Evolutionary conservation across 805 yeast genomes (phyloP).

Genomic region (Metschnikowia continentalis): DNA sequence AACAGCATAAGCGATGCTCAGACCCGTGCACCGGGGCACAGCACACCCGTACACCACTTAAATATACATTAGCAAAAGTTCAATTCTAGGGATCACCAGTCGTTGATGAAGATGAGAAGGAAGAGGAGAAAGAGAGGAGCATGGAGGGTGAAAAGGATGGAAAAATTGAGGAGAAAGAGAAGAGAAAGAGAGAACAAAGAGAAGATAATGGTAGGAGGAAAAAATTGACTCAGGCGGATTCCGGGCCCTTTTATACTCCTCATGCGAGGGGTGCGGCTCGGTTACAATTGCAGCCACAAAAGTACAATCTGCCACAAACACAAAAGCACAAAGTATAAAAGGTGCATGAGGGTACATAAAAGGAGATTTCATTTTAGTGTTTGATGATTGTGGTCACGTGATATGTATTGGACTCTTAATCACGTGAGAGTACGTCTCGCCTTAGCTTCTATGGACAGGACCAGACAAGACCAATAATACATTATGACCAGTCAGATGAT

Average conservation of each 20-base stretch:
- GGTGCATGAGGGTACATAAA: neutral
- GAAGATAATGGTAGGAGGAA: no score
- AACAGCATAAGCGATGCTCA: conserved; percentile 4
- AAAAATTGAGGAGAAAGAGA: no score
- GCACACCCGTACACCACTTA: neutral
- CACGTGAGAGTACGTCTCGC: no score
- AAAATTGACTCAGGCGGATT: neutral
- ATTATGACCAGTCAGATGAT: no score
- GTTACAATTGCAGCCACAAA: conserved; percentile 1
- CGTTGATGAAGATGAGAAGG: neutral
- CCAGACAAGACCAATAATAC: no score
- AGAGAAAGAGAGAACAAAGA: no score
- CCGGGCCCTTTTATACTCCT: neutral
- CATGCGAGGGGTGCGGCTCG: neutral
- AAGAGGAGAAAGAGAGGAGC: neutral
- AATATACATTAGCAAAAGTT: no score
- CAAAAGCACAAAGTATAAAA: neutral
- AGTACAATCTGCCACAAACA: neutral
- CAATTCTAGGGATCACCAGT: neutral
- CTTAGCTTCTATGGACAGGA: no score
- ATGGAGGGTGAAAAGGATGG: no score
- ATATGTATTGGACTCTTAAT: no score
- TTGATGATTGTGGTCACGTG: no score
- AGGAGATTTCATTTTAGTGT: no score
- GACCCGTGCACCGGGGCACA: conserved; percentile 11